Conservation (phyloP, 768 basidiomycete genomes). For the Macrolepiota dolichaula region DNA sequence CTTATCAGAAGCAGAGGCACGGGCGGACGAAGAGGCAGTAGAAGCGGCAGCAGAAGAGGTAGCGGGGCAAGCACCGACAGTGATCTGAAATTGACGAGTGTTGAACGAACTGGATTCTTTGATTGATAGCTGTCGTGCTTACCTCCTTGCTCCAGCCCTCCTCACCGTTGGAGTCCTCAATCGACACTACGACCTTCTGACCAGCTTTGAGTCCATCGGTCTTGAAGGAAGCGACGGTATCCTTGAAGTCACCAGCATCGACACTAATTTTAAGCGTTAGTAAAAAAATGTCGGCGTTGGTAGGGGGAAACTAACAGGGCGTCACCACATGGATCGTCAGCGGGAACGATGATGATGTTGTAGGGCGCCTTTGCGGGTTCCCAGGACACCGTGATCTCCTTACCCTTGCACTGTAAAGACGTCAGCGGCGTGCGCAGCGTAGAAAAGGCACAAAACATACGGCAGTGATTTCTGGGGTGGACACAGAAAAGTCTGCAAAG, state of each 20-base stretch:
- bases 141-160: constrained; percentile 70
- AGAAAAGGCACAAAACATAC: constrained; percentile 30
- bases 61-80: constrained; percentile 35
- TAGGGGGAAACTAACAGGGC: constrained; percentile 43
- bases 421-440: neutral
- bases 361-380: constrained; percentile 42
- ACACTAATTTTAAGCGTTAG: constrained; percentile 32
- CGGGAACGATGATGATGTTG: constrained; percentile 53
- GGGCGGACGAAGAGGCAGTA: constrained; percentile 16
- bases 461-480: constrained; percentile 50
- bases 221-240: constrained; percentile 41
- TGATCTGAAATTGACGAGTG: constrained; percentile 28
- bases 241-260: constrained; percentile 56
- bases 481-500: constrained; percentile 51
- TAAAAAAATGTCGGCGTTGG: neutral
- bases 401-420: constrained; percentile 42
- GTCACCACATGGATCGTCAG: constrained; percentile 54
- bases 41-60: constrained; percentile 24
- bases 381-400: constrained; percentile 51
- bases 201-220: constrained; percentile 41
- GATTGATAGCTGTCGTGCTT: constrained; percentile 22
- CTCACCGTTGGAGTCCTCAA: constrained; percentile 47
- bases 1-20: constrained; percentile 14
- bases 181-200: constrained; percentile 44
- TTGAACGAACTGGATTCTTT: constrained; percentile 1